phyloP scores from a whole-genome alignment of 768 basidiomycete species.

The Lactarius quietus region DNA sequence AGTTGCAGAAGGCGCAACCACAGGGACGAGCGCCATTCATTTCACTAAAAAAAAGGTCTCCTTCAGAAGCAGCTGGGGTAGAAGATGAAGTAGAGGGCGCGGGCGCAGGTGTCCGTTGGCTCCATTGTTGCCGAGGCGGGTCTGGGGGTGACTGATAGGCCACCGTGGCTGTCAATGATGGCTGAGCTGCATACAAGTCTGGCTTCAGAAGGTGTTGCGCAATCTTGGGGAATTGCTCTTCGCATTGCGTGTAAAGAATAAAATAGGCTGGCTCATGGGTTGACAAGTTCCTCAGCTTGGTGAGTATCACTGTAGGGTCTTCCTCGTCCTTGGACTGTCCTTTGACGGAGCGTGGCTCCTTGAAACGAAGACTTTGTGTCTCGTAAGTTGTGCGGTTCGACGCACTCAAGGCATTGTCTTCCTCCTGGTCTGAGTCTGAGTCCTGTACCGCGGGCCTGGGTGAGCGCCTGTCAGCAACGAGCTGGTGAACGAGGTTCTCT shows the following conservation, averaged over 20 bases:
- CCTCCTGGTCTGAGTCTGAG: too few relatives aligned
- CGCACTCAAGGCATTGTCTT: too few relatives aligned
- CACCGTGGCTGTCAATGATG: accelerated
- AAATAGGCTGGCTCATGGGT: background rate
- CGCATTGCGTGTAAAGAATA: background rate
- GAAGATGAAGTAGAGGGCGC: too few relatives aligned
- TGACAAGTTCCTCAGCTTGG: background rate
- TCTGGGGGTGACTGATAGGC: background rate
- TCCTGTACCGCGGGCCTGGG: accelerated
- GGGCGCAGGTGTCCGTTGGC: too few relatives aligned
- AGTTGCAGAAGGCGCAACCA: background rate
- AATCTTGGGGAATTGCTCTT: background rate
- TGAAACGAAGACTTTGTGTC: background rate
- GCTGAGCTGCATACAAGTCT: background rate
- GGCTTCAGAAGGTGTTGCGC: background rate
- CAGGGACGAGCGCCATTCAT: background rate
- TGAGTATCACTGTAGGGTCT: background rate
- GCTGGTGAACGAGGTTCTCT: too few relatives aligned
- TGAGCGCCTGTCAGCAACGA: too few relatives aligned
- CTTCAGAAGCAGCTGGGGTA: too few relatives aligned
- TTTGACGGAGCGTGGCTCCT: background rate
- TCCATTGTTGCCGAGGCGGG: background rate
- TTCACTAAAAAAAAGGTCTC: background rate
- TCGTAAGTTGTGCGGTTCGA: background rate
- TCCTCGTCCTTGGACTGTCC: background rate